A percentile compares a stretch with the other conserved stretches of the same genome.
Conservation (phyloP, 495 filamentous ascomycete species). For the Penicillium canariense region DNA sequence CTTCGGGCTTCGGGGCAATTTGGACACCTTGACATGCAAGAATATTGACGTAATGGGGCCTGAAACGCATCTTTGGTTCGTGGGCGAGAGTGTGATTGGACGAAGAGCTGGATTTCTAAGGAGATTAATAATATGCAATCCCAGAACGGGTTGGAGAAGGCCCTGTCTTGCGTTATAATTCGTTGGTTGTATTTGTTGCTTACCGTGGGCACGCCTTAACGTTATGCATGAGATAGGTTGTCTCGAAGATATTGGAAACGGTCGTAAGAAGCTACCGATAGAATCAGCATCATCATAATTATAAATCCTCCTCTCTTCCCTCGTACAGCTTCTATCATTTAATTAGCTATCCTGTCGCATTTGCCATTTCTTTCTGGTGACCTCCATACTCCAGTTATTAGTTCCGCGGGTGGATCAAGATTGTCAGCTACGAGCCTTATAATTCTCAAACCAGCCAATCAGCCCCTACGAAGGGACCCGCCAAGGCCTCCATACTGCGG, state of each 20-base stretch:
- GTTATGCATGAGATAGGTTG: neutral
- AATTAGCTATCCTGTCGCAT: neutral
- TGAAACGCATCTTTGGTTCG: neutral
- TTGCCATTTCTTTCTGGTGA: neutral
- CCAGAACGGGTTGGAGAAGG: neutral
- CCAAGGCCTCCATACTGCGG: neutral
- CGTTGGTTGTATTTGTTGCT: neutral
- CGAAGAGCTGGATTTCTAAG: neutral
- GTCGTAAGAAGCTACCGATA: neutral
- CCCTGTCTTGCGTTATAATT: neutral
- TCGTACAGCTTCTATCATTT: neutral
- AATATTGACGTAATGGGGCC: conserved; percentile 1
- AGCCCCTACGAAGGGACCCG: neutral
- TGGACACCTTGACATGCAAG: neutral
- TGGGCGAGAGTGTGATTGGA: neutral
- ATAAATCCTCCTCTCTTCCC: neutral
- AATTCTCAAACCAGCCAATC: neutral
- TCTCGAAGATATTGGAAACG: neutral
- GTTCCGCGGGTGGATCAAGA: no score
- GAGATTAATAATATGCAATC: conserved; percentile 5
- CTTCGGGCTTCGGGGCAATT: conserved; percentile 1
- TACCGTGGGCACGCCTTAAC: neutral
- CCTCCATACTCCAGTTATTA: no score
- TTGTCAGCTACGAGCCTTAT: neutral
- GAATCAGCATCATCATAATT: neutral